Evolutionary conservation across 495 filamentous ascomycete species (phyloP), one percentile per base, ranked within the genome.

Genomic region (Articulospora tetracladia): DNA sequence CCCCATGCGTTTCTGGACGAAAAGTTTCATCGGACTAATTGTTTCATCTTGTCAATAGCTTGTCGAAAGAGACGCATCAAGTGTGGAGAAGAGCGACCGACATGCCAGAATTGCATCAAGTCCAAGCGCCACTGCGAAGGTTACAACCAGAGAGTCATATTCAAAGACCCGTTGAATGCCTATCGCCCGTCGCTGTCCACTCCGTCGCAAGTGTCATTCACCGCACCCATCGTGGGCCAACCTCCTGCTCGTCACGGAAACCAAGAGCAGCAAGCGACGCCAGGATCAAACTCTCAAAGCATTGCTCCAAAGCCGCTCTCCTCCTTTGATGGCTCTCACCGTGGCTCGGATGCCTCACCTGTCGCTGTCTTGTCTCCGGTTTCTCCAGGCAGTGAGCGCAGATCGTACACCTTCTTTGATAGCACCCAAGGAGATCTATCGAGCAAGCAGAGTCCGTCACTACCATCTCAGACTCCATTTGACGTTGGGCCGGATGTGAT

Each of bases 21-120:
- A 46, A 34, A 49, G 11, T 17, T 11, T 30, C 8, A 58, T 27
- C 59, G 47, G 44, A 22, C 19, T 56, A 27, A 23, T 53, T 49
- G 15, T 25, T 61, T 28, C 17, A 10, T 36, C 41, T 23, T 55
- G 50, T 26, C 59, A 60, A 22, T 67, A 95, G 91, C 94, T 53
- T 98, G 94, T 78, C 88, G 94, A 53, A 92, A 88, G 73, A 86
- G 94, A 20, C 89, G 94, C 51, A 98, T 98, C 71, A 98, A 98
- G 74, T 98, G 94, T 70, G 94, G 93, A 53, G 94, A 98, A 70
- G 92, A 32, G 70, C 89, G 90, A 57, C 94, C 93, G 32, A 92
- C 84, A 17, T 98, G 94, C 75, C 84, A 80, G 61, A 92, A 98
- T 70, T 98, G 94, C 75, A 84, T 93, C 72, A 97, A 97, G 69